phyloP scores from a whole-genome alignment of 2,329 filamentous ascomycete genomes.

The Aspergillus vadensis region DNA sequence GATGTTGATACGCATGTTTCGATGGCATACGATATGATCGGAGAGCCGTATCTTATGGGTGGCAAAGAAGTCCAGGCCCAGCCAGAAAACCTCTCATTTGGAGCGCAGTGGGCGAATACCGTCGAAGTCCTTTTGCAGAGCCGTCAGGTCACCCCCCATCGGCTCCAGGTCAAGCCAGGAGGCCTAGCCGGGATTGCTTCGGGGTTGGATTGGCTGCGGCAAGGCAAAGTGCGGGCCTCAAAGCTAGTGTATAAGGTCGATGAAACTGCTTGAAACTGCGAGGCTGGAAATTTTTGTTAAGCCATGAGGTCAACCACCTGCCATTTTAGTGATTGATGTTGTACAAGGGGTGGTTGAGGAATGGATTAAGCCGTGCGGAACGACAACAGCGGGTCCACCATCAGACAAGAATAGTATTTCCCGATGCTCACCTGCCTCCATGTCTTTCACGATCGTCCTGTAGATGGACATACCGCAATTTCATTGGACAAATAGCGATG shows the following conservation, averaged over 20 bases:
- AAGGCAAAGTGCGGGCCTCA: conserved; percentile 22
- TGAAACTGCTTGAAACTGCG: no score
- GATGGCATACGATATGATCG: conserved; percentile 25
- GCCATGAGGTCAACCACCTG: no score
- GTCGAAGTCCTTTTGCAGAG: conserved; percentile 18
- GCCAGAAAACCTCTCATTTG: conserved; percentile 19
- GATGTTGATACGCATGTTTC: conserved; percentile 25
- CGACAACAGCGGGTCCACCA: no score
- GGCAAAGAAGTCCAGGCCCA: conserved; percentile 9
- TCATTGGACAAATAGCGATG: no score
- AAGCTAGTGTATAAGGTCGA: conserved; percentile 23
- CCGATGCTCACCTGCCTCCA: no score
- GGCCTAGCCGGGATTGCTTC: conserved; percentile 19
- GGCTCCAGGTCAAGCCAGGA: conserved; percentile 18
- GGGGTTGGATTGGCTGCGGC: conserved; percentile 23
- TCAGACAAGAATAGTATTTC: background rate
- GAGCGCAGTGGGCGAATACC: conserved; percentile 14
- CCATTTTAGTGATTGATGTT: background rate
- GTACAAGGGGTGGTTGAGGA: background rate
- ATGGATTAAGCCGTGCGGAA: background rate
- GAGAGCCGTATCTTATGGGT: conserved; percentile 23
- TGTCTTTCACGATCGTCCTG: no score
- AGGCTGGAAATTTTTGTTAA: no score
- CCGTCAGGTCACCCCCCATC: conserved; percentile 20
- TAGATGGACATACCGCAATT: no score